phyloP scores from a whole-genome alignment of 345 rosid species.

The Hibiscus tridactylites region DNA sequence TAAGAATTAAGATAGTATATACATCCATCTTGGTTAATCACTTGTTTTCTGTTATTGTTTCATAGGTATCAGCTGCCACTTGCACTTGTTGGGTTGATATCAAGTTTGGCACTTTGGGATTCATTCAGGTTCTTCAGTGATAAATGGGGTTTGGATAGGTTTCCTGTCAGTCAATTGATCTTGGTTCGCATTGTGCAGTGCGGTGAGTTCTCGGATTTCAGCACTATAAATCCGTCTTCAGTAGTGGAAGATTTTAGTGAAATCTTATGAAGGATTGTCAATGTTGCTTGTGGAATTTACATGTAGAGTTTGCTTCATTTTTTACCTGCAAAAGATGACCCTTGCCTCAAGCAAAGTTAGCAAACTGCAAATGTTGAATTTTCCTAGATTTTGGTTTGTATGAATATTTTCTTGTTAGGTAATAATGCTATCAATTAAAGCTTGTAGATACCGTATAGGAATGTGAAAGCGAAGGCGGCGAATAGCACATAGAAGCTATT shows the following conservation, averaged over 20 bases:
- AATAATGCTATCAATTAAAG: background rate
- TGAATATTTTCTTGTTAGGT: background rate
- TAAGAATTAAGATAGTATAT: background rate
- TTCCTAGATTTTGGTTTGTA: background rate
- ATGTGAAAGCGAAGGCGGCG: background rate
- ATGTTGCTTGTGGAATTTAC: background rate
- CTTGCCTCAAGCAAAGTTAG: background rate
- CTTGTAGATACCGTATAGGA: background rate
- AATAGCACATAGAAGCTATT: background rate
- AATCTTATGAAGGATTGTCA: background rate
- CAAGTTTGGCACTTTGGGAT: slow-evolving; percentile 88
- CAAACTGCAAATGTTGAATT: background rate
- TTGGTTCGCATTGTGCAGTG: slow-evolving; percentile 60
- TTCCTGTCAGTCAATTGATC: slow-evolving; percentile 40
- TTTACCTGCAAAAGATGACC: background rate
- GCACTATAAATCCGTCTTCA: background rate
- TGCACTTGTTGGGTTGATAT: slow-evolving; percentile 71
- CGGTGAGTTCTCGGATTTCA: slow-evolving; percentile 38
- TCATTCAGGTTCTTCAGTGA: slow-evolving; percentile 60
- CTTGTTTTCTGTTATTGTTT: slow-evolving; percentile 5
- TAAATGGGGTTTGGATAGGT: slow-evolving; percentile 56
- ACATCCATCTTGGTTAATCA: background rate
- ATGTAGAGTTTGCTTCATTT: background rate
- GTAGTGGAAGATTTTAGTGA: background rate
- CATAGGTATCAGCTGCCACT: slow-evolving; percentile 89